Evolutionary conservation across 306 rosid species (phyloP).

Genomic region (Vigna angularis): DNA sequence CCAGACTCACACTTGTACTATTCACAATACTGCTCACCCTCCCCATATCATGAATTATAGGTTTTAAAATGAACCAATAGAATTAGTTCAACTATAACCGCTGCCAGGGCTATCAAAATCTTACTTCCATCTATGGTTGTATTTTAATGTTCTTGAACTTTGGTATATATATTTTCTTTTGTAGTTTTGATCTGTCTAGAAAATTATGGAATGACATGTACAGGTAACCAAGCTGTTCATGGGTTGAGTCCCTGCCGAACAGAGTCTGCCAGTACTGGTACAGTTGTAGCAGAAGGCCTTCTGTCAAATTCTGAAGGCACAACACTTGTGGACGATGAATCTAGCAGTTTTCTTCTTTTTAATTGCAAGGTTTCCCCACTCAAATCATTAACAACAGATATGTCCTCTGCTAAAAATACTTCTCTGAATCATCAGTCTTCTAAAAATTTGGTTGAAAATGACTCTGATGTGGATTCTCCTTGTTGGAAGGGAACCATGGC

Average conservation of each 20-base stretch:
- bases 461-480: conserved; percentile 74
- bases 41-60: not conserved
- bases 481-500: conserved; percentile 65
- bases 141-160: conserved; percentile 15
- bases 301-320: conserved; percentile 41
- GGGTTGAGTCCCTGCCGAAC: conserved; percentile 39
- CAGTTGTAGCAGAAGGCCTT: conserved; percentile 43
- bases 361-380: conserved; percentile 38
- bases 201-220: conserved; percentile 42
- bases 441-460: conserved; percentile 47
- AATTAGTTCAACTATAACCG: not conserved
- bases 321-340: conserved; percentile 36
- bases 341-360: conserved; percentile 37
- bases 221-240: conserved; percentile 51
- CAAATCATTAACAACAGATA: conserved; percentile 45
- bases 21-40: not conserved
- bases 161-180: not conserved
- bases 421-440: conserved; percentile 48
- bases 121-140: conserved; percentile 21
- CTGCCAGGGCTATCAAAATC: conserved; percentile 18
- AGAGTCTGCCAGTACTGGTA: conserved; percentile 35
- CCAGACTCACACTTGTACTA: too few relatives aligned
- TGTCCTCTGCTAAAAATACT: conserved; percentile 42
- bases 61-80: conserved; percentile 2
- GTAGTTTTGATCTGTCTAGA: conserved; percentile 9